Percentiles rank a stretch among this genome's conserved stretches.
Evolutionary conservation across 192 early-diverging fungal genomes (phyloP).

Genomic region (Backusella morwellensis): DNA sequence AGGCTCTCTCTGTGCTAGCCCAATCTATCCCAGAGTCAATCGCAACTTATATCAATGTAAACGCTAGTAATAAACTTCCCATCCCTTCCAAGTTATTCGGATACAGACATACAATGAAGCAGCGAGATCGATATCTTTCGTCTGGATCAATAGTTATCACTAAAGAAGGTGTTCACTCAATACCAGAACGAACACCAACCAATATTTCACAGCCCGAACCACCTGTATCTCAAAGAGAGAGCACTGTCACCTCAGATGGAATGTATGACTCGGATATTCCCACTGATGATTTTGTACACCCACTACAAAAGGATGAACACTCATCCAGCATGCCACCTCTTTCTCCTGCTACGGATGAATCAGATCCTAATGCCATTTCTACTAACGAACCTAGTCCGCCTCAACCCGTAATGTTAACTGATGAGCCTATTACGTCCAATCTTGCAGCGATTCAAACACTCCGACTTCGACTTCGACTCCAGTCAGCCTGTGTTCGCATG

Average conservation of each 20-base stretch:
- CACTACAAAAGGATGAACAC: background rate
- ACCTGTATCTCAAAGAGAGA: background rate
- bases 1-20: slow-evolving; percentile 17
- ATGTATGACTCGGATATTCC: slow-evolving; percentile 10
- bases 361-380: background rate
- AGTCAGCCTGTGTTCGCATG: slow-evolving; percentile 19
- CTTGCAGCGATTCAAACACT: slow-evolving; percentile 32
- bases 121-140: slow-evolving; percentile 18
- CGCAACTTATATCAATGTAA: slow-evolving; percentile 24
- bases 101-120: slow-evolving; percentile 18
- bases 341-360: slow-evolving; percentile 2
- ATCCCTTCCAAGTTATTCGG: slow-evolving; percentile 20
- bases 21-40: slow-evolving; percentile 23
- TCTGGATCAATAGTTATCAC: slow-evolving; percentile 9
- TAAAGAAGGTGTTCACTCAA: slow-evolving; percentile 9
- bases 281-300: slow-evolving; percentile 10
- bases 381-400: background rate
- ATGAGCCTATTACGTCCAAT: slow-evolving; percentile 12
- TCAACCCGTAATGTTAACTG: slow-evolving; percentile 7
- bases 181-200: slow-evolving; percentile 1
- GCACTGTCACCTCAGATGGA: slow-evolving; percentile 5
- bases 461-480: slow-evolving; percentile 22
- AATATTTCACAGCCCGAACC: background rate
- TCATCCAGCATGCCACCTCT: slow-evolving; percentile 5
- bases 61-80: slow-evolving; percentile 30